phyloP scores from a whole-genome alignment of 345 rosid genomes.

The Eucalyptus caleyi region DNA sequence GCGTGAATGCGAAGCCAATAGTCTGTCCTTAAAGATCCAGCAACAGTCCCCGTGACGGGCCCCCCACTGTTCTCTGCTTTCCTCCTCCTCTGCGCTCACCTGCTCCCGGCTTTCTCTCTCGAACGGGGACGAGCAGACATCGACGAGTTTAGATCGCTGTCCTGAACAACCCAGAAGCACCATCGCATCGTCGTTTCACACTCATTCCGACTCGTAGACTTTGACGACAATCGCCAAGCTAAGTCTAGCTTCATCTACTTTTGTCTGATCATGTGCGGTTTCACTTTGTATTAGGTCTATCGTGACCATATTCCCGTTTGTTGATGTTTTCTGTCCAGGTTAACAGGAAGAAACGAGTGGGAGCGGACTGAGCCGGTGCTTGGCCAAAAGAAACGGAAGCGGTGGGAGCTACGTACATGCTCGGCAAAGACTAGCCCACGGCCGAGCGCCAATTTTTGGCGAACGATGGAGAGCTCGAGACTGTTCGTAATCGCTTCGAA shows the following conservation, averaged over 20 bases:
- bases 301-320: neutral
- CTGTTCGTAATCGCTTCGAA: too few relatives aligned
- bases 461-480: too few relatives aligned
- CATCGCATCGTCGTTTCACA: rapidly evolving
- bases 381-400: too few relatives aligned
- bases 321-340: neutral
- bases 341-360: neutral
- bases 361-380: too few relatives aligned
- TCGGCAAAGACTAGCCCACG: too few relatives aligned
- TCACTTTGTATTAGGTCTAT: neutral
- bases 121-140: neutral
- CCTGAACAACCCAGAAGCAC: neutral
- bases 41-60: too few relatives aligned
- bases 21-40: too few relatives aligned
- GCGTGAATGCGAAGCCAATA: too few relatives aligned
- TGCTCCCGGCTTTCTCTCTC: neutral
- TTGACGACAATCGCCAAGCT: neutral
- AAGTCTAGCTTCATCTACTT: neutral
- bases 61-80: neutral
- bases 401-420: too few relatives aligned
- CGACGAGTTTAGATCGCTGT: neutral
- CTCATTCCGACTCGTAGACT: neutral
- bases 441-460: rapidly evolving
- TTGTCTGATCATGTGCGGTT: neutral
- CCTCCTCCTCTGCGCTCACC: neutral